Conservation (phyloP, 2,329 filamentous ascomycete genomes). For the Monosporascus sp. region DNA sequence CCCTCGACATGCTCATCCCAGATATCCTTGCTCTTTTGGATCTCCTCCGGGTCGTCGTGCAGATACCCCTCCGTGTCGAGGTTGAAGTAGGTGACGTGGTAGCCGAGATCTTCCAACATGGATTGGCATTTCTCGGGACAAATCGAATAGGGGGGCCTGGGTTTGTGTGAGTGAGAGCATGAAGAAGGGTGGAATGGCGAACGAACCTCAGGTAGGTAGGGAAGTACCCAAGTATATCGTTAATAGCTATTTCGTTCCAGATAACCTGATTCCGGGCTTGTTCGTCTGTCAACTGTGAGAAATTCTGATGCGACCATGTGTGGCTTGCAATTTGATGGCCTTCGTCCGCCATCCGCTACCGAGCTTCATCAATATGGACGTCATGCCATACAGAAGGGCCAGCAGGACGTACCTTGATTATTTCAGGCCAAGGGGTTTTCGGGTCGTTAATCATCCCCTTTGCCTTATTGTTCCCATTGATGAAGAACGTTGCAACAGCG, state of each 20-base stretch:
- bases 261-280: conserved; percentile 27
- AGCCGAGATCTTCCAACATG: conserved; percentile 23
- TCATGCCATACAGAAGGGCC: background rate
- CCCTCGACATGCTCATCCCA: conserved; percentile 30
- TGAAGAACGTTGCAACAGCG: conserved; percentile 60
- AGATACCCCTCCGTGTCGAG: conserved; percentile 29
- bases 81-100: conserved; percentile 27
- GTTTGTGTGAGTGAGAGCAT: background rate
- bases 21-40: conserved; percentile 31
- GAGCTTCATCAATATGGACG: conserved; percentile 8
- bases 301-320: conserved; percentile 30
- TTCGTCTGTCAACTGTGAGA: conserved; percentile 22
- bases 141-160: conserved; percentile 27
- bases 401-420: conserved; percentile 21
- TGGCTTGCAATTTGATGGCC: conserved; percentile 30
- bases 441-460: conserved; percentile 46
- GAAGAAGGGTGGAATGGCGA: background rate
- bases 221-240: conserved; percentile 29
- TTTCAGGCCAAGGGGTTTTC: conserved; percentile 23
- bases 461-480: conserved; percentile 47
- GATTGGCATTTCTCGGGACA: conserved; percentile 23
- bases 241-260: conserved; percentile 29
- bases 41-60: conserved; percentile 24
- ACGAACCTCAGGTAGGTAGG: conserved; percentile 28
- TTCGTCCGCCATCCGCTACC: conserved; percentile 29